Percentiles rank a stretch among this genome's conserved stretches.
Conservation (phyloP, 2,329 filamentous ascomycete species). For the Iodosphaeria phyllophila region DNA sequence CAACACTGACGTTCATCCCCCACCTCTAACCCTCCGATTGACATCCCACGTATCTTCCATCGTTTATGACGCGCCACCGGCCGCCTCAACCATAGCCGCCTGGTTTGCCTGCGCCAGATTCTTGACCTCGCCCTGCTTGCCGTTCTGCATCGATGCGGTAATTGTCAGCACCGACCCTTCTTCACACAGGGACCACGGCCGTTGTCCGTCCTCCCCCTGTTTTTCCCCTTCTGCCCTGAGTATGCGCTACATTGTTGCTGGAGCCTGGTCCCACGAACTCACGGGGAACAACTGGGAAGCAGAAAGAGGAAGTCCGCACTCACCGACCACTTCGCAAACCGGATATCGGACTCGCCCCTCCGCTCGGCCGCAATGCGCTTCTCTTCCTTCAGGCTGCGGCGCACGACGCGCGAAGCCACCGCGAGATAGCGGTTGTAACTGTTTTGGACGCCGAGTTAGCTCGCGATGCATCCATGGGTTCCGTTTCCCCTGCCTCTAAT, state of each 20-base stretch:
- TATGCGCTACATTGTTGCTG: too few relatives aligned
- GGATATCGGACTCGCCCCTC: constrained; percentile 74
- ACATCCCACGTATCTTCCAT: constrained; percentile 4
- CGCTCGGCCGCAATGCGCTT: constrained; percentile 76
- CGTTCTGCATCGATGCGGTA: constrained; percentile 46
- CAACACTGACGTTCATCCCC: not conserved
- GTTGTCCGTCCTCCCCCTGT: not conserved
- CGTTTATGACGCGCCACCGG: constrained; percentile 17
- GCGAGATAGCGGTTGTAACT: constrained; percentile 99
- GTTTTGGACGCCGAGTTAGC: constrained; percentile 18
- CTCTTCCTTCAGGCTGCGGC: constrained; percentile 92
- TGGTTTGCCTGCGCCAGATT: constrained; percentile 42
- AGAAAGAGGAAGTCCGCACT: constrained; percentile 28
- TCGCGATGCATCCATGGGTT: constrained; percentile 5
- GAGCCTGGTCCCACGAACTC: too few relatives aligned
- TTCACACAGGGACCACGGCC: not conserved
- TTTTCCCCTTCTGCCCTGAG: constrained; percentile 1
- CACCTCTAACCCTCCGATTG: not conserved
- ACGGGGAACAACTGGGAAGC: too few relatives aligned
- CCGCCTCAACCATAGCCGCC: constrained; percentile 16
- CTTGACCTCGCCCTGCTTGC: constrained; percentile 83
- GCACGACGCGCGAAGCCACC: constrained; percentile 84
- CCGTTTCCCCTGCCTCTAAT: too few relatives aligned
- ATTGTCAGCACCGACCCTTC: constrained; percentile 7
- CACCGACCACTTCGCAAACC: constrained; percentile 92